Evolutionary conservation across 2,329 filamentous ascomycete species (phyloP).

Genomic region (Eurotiales sp.): DNA sequence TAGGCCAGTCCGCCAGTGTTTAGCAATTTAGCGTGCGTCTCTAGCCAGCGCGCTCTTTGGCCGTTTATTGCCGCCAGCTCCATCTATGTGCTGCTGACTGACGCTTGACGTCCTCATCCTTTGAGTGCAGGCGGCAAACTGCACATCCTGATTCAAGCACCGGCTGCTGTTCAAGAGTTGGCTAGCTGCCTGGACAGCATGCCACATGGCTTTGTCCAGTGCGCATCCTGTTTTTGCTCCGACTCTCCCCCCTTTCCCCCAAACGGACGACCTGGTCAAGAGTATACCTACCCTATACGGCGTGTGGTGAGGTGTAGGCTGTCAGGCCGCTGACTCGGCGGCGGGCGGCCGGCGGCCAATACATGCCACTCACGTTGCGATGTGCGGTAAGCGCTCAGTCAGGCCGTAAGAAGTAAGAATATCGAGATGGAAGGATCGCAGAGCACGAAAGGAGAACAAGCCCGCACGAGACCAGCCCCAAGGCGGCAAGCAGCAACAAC

Average conservation of each 20-base stretch:
- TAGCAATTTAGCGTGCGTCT: constrained; percentile 12
- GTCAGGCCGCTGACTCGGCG: too few relatives aligned
- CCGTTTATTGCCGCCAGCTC: constrained; percentile 33
- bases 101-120: neutral
- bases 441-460: neutral
- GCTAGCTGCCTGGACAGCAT: neutral
- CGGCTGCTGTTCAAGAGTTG: neutral
- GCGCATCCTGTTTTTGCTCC: neutral
- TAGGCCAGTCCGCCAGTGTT: constrained; percentile 2
- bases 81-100: constrained; percentile 26
- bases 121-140: neutral
- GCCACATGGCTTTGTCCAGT: neutral
- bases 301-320: too few relatives aligned
- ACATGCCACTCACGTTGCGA: too few relatives aligned
- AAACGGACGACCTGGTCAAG: too few relatives aligned
- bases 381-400: too few relatives aligned
- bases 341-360: too few relatives aligned
- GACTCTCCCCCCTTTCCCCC: too few relatives aligned
- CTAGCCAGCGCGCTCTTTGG: constrained; percentile 16
- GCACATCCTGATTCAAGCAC: neutral
- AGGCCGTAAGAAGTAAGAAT: too few relatives aligned
- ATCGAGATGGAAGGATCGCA: too few relatives aligned
- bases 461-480: constrained; percentile 3
- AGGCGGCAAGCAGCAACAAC: too few relatives aligned
- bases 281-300: too few relatives aligned